phyloP scores from a whole-genome alignment of 495 filamentous ascomycete species.

The Penicillium fimorum region DNA sequence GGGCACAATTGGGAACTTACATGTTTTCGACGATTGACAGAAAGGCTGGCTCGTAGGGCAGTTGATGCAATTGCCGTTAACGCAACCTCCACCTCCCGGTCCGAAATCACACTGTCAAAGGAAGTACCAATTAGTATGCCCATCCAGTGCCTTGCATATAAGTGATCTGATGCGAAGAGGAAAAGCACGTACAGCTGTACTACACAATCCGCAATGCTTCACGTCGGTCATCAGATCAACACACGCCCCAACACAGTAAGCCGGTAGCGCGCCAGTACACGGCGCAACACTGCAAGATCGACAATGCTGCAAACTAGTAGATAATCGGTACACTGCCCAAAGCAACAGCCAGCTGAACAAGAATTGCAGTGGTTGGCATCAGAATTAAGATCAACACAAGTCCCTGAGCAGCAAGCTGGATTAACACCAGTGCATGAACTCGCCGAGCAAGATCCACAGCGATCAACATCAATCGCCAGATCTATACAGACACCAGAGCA shows the following conservation, averaged over 20 bases:
- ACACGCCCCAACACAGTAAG: conserved; percentile 19
- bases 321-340: conserved; percentile 6
- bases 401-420: conserved; percentile 14
- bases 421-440: conserved; percentile 5
- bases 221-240: conserved; percentile 10
- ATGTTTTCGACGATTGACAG: conserved; percentile 18
- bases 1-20: conserved; percentile 8
- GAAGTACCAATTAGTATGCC: background rate
- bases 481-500: conserved; percentile 13
- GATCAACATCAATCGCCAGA: conserved; percentile 3
- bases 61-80: conserved; percentile 11
- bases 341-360: conserved; percentile 11
- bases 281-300: conserved; percentile 1
- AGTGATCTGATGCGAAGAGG: background rate
- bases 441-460: conserved; percentile 12
- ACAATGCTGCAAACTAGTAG: conserved; percentile 4
- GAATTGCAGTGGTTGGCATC: conserved; percentile 16
- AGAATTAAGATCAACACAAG: conserved; percentile 16
- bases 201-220: conserved; percentile 20
- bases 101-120: conserved; percentile 16
- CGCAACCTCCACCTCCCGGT: conserved; percentile 19
- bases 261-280: conserved; percentile 12
- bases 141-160: background rate
- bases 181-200: background rate
- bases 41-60: conserved; percentile 15